These are phyloP conservation scores for Termitomyces sp. DNA, from an alignment of 768 basidiomycete genomes.

Conservation along the genomic window DNA sequence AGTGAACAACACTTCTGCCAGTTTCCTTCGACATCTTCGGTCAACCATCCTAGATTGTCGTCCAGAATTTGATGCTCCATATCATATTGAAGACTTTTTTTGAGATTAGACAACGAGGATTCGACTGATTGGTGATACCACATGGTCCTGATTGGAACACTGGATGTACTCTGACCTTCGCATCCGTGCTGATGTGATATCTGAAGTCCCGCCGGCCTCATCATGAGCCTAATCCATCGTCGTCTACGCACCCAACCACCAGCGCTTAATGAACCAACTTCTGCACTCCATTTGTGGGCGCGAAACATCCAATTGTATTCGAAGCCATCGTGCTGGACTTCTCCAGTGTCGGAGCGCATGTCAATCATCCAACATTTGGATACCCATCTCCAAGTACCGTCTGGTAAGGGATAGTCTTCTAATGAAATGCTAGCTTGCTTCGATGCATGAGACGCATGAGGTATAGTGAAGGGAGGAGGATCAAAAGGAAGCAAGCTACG, in stretches of 20 bases:
- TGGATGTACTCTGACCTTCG: conserved; percentile 2
- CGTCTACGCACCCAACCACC: conserved; percentile 75
- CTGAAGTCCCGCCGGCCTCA: conserved; percentile 44
- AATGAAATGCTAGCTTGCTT: conserved; percentile 54
- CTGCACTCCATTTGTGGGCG: conserved; percentile 56
- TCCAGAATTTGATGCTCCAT: conserved; percentile 2
- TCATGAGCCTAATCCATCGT: conserved; percentile 83
- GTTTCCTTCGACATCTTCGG: conserved; percentile 41
- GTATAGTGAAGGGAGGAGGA: conserved; percentile 68
- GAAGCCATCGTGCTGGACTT: conserved; percentile 79
- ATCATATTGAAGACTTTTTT: conserved; percentile 12
- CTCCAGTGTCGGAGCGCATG: conserved; percentile 71
- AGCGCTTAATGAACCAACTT: conserved; percentile 50
- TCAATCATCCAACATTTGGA: conserved; percentile 83
- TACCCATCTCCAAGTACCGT: conserved; percentile 79
- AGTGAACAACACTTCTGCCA: conserved; percentile 53
- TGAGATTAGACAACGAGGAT: conserved; percentile 24
- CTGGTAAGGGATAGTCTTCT: conserved; percentile 64
- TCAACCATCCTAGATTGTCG: conserved; percentile 46
- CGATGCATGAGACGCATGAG: conserved; percentile 32
- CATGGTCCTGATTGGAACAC: not conserved
- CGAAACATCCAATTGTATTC: conserved; percentile 83
- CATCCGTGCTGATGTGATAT: conserved; percentile 11
- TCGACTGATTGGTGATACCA: conserved; percentile 20
- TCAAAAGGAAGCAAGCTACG: conserved; percentile 66